Evolutionary conservation across 1,284 basidiomycete species (phyloP), one percentile per base, ranked within the genome.

Genomic region (Microbotryum saponariae): DNA sequence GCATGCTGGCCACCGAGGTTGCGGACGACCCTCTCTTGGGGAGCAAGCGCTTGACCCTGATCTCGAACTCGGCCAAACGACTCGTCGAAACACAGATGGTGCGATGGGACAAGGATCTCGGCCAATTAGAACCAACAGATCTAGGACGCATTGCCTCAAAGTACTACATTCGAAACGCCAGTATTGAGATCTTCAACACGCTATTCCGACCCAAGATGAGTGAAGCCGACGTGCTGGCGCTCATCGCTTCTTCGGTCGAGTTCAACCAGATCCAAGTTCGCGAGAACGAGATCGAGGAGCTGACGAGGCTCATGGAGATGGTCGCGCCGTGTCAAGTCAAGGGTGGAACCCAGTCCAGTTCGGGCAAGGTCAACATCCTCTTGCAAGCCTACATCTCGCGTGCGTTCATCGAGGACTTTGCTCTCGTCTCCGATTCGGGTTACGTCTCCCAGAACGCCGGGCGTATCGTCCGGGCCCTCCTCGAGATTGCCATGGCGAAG

Each of bases 181-280:
- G 91, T 2, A 86, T 99, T 45, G 90, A 91, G 74, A 83, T 89
- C 4, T 98, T 96, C 80, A 92, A 91, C 77, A 77, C 84, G 66
- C 77, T 83, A 65, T 91, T 99, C 76, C 82, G 83, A 59, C 81
- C 85, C 1, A 83, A 79, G 63, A 97, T 98, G 92, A 85, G 87
- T 16, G 94, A 98, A 75, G 96, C 93, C 2, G 93, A 98, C 75
- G 83, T 91, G 27, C 81, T 99, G 54, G 81, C 77, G 7, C 85
- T 97, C 83, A 81, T 98, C 46, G 86, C 89, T 67, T 84, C 83
- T 78, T 94, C 91, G 61, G 91, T 90, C 12, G 96, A 99, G 87
- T 99, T 98, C 73, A 84, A 91, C 63, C 96, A 99, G 79, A 86
- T 99, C 55, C 89, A 96, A 78, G 79, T 92, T 8, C 84, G 96